Conservation (phyloP, 164 flowering plant genomes). For the Warburgia ugandensis region DNA sequence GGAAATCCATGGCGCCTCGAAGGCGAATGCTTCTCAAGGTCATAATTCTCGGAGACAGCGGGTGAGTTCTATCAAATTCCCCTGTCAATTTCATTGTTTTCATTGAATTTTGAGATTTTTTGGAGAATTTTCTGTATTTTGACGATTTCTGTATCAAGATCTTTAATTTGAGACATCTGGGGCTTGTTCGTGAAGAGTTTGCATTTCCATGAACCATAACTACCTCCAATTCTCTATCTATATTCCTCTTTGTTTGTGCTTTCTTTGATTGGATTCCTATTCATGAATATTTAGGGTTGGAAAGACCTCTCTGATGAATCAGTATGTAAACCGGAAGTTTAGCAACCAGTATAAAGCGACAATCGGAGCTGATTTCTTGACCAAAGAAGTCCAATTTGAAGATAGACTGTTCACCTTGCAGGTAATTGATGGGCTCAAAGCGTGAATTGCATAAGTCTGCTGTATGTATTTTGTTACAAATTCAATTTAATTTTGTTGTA, state of each 20-base stretch:
- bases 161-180: too few species aligned
- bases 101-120: not conserved
- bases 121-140: too few species aligned
- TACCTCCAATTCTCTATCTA: too few species aligned
- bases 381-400: slow-evolving; percentile 80
- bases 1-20: slow-evolving; percentile 49
- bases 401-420: slow-evolving; percentile 80
- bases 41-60: slow-evolving; percentile 72
- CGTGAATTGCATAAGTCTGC: not conserved
- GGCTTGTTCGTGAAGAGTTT: too few species aligned
- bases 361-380: slow-evolving; percentile 84
- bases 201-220: too few species aligned
- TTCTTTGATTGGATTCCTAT: not conserved
- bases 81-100: not conserved
- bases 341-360: slow-evolving; percentile 88
- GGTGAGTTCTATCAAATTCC: slow-evolving; percentile 31
- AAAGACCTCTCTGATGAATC: slow-evolving; percentile 86
- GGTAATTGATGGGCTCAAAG: slow-evolving; percentile 25
- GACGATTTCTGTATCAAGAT: too few species aligned
- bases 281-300: slow-evolving; percentile 42
- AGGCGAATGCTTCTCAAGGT: slow-evolving; percentile 66
- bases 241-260: not conserved
- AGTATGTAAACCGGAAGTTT: slow-evolving; percentile 85
- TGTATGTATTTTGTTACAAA: not conserved
- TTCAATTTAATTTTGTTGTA: too few species aligned